phyloP scores from a whole-genome alignment of 2,329 filamentous ascomycete genomes.

The Phialemonium atrogriseum region DNA sequence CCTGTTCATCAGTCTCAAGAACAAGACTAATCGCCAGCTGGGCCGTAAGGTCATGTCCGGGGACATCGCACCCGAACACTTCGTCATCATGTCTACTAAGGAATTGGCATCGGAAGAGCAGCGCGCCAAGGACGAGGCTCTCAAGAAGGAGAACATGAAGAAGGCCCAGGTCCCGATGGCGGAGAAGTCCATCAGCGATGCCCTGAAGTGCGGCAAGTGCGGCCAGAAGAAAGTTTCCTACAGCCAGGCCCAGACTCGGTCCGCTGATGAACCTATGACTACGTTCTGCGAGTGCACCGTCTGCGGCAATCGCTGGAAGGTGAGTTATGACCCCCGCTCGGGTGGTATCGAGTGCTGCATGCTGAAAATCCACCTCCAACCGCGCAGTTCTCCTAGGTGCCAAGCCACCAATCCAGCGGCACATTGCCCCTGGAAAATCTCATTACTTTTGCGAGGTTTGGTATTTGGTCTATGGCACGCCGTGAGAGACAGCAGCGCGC shows the following conservation, averaged over 20 bases:
- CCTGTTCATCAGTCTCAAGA: constrained; percentile 91
- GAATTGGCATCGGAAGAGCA: constrained; percentile 86
- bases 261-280: constrained; percentile 88
- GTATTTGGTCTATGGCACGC: background rate
- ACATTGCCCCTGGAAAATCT: background rate
- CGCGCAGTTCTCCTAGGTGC: constrained; percentile 20
- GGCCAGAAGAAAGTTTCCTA: constrained; percentile 92
- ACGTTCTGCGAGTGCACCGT: constrained; percentile 66
- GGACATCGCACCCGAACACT: constrained; percentile 61
- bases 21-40: constrained; percentile 74
- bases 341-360: background rate
- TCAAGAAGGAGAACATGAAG: constrained; percentile 92
- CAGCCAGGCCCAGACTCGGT: constrained; percentile 89
- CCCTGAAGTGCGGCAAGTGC: constrained; percentile 84
- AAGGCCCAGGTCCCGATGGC: constrained; percentile 90
- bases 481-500: too few relatives aligned
- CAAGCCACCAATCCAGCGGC: too few relatives aligned
- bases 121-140: constrained; percentile 63
- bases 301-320: constrained; percentile 66
- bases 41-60: constrained; percentile 68
- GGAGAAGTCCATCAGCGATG: constrained; percentile 83
- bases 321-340: constrained; percentile 27
- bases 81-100: constrained; percentile 81
- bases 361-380: too few relatives aligned
- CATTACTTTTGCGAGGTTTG: background rate